Evolutionary conservation across 2,329 filamentous ascomycete species (phyloP), one percentile per base, ranked within the genome.

Genomic region (Alternaria triticimaculans): DNA sequence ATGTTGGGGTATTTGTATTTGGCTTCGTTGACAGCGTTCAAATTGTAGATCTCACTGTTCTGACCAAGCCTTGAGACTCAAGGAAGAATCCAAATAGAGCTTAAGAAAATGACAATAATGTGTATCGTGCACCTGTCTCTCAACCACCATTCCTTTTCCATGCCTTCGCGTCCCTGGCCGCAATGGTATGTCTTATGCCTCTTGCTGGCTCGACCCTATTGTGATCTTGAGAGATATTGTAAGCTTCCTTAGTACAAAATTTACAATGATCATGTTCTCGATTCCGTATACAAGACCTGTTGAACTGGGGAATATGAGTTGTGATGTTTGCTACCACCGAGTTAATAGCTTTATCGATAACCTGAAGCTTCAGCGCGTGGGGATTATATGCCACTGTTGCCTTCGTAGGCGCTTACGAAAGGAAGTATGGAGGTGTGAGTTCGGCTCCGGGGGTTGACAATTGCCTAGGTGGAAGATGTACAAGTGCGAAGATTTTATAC

Each of bases 261-360:
- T 86, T 66, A 85, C 84, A 0, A 76, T 86, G 53, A 66, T 86
- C 55, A 84, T 86, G 74, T 85, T 83, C 72, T 72, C 63, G 18
- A 76, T 79, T 58, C 77, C 77, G 0, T 79, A 78, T 56, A 60
- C 71, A 10, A 73, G 71, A 49, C 76, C 77, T 12, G 74, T 78
- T 14, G 10, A 21, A 6, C 63, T 76, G 5, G 63, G 72, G n/a
- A 77, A 75, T 46, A 78, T 79, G 76, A 78, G 77, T 28, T 74
- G 72, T 64, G 48, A 62, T 67, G 53, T 15, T 18, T 11, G 12
- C 20, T 5, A 9, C 26, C 14, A 2, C 7, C 11, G 23, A 7
- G 23, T 23, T 46, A n/a, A 64, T 23, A 15, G 15, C 18, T 11
- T 67, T 18, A 67, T 72, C 18, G 62, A 51, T 62, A 20, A 49